Percentiles rank a stretch among this genome's conserved stretches.
phyloP scores from a whole-genome alignment of 163 green algal species.

The Scenedesmus sp. region DNA sequence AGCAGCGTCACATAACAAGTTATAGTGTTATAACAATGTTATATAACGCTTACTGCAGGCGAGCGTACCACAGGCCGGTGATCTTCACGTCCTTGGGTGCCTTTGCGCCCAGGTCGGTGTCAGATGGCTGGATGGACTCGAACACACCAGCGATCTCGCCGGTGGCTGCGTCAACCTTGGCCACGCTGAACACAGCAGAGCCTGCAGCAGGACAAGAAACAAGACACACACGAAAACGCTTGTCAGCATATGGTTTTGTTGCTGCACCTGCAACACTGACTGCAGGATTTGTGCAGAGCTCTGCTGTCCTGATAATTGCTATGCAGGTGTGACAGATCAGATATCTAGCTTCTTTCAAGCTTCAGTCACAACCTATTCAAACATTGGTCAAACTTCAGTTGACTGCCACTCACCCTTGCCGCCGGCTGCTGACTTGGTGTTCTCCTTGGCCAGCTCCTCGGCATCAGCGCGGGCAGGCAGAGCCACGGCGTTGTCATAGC shows the following conservation, averaged over 20 bases:
- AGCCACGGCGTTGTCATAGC: slow-evolving; percentile 98
- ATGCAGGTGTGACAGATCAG: too few species aligned
- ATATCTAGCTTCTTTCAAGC: too few species aligned
- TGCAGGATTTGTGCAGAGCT: too few species aligned
- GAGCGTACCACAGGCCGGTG: slow-evolving; percentile 82
- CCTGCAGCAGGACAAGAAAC: slow-evolving; percentile 43
- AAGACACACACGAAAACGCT: background rate
- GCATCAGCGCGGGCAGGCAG: slow-evolving; percentile 90
- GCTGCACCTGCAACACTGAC: background rate
- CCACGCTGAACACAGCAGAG: slow-evolving; percentile 93
- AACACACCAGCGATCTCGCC: slow-evolving; percentile 98
- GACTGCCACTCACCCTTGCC: slow-evolving; percentile 80
- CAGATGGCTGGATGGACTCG: slow-evolving; percentile 98
- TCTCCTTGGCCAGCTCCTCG: slow-evolving; percentile 97
- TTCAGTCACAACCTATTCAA: too few species aligned
- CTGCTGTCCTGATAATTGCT: too few species aligned
- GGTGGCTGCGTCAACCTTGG: slow-evolving; percentile 91
- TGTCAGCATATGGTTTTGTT: too few species aligned
- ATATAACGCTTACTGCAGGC: slow-evolving; percentile 48
- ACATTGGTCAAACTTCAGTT: too few species aligned
- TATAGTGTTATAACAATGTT: background rate
- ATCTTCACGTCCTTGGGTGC: slow-evolving; percentile 99
- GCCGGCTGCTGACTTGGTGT: slow-evolving; percentile 91
- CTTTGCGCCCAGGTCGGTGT: slow-evolving; percentile 99
- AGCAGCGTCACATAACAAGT: background rate